A percentile compares a stretch with the other conserved stretches of the same genome.
Evolutionary conservation across 805 yeast species (phyloP).

Genomic region (Saccharomyces mikatae): DNA sequence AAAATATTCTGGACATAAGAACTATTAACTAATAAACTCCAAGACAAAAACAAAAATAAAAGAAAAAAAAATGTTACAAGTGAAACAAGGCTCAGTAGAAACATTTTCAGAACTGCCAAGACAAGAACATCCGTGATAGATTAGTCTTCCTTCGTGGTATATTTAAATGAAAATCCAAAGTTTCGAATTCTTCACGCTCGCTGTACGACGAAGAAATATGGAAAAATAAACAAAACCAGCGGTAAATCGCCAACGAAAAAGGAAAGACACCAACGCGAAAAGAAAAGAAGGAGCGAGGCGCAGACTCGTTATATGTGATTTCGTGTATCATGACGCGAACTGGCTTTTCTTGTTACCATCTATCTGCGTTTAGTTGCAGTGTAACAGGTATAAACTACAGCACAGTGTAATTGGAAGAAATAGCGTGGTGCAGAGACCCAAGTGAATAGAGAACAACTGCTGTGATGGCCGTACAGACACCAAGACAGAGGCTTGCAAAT

Average conservation of each 20-base stretch:
- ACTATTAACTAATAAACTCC: background rate
- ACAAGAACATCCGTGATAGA: background rate
- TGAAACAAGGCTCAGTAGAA: background rate
- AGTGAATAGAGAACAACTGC: conserved; percentile 1
- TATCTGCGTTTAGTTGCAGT: background rate
- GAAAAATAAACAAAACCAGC: background rate
- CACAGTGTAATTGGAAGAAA: background rate
- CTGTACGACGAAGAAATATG: background rate
- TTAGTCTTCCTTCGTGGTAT: background rate
- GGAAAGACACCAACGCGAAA: conserved; percentile 1
- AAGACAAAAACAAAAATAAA: background rate
- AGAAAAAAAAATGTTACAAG: background rate
- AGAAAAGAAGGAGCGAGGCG: background rate
- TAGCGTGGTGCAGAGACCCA: background rate
- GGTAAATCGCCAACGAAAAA: background rate
- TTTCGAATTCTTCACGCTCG: background rate
- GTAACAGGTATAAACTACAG: background rate
- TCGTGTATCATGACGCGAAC: background rate
- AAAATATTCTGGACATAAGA: background rate
- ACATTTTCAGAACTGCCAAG: background rate
- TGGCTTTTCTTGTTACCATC: background rate
- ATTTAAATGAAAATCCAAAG: background rate
- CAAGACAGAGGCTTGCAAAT: conserved; percentile 83
- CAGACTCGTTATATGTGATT: background rate
- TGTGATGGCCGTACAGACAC: conserved; percentile 65